Conservation (phyloP, 2,329 filamentous ascomycete genomes). For the Xylariaceae sp. region DNA sequence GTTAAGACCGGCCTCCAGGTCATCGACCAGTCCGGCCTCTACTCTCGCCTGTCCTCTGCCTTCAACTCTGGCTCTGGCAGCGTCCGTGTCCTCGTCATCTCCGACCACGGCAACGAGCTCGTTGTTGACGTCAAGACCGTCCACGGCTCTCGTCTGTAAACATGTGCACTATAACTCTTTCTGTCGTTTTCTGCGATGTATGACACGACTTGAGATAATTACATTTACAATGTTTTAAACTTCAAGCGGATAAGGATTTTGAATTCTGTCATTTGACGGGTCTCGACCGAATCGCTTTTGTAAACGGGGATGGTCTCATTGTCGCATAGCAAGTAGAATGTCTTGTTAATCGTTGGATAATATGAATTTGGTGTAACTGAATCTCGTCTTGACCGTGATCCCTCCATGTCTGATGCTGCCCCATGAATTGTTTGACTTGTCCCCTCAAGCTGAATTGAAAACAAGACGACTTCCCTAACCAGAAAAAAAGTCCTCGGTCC, state of each 20-base stretch:
- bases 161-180: slow-evolving; percentile 6
- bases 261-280: slow-evolving; percentile 22
- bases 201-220: slow-evolving; percentile 27
- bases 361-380: slow-evolving; percentile 25
- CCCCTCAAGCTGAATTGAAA: too few relatives aligned
- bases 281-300: slow-evolving; percentile 24
- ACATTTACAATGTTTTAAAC: slow-evolving; percentile 15
- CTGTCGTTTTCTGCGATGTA: slow-evolving; percentile 22
- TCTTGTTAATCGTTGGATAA: slow-evolving; percentile 39
- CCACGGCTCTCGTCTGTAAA: slow-evolving; percentile 69
- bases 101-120: slow-evolving; percentile 87
- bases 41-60: slow-evolving; percentile 71
- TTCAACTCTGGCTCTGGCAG: slow-evolving; percentile 91
- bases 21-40: slow-evolving; percentile 91
- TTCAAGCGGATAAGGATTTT: slow-evolving; percentile 21
- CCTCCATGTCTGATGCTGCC: too few relatives aligned
- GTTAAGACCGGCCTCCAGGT: slow-evolving; percentile 95
- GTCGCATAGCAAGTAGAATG: slow-evolving; percentile 40
- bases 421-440: too few relatives aligned
- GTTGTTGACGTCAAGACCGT: slow-evolving; percentile 99
- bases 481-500: too few relatives aligned
- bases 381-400: not conserved
- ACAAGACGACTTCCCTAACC: too few relatives aligned
- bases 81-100: slow-evolving; percentile 93
- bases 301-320: slow-evolving; percentile 32